phyloP scores from a whole-genome alignment of 179 eudicot genomes.

The Spergularia azorica region DNA sequence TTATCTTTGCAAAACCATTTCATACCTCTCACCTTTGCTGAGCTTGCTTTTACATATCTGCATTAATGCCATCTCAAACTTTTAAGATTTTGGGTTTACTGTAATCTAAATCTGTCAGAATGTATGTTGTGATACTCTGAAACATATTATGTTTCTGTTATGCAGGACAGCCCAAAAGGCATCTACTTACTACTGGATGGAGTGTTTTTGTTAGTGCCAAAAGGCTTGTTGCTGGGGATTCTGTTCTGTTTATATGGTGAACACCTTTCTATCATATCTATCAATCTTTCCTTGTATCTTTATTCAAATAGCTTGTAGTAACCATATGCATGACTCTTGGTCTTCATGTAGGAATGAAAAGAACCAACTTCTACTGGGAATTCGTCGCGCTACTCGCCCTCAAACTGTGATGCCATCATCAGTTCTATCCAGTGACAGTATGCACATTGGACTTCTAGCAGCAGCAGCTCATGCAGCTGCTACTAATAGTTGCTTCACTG shows the following conservation, averaged over 20 bases:
- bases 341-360: conserved; percentile 78
- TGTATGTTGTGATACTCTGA: conserved; percentile 6
- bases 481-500: conserved; percentile 94
- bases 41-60: background rate
- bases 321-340: background rate
- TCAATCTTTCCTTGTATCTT: background rate
- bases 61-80: background rate
- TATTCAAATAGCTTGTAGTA: conserved; percentile 1
- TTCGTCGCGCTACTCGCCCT: conserved; percentile 95
- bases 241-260: conserved; percentile 96
- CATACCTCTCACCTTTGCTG: background rate
- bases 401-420: conserved; percentile 99
- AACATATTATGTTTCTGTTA: conserved; percentile 27
- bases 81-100: background rate
- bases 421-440: conserved; percentile 97
- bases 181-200: conserved; percentile 99
- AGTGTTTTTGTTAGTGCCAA: conserved; percentile 99
- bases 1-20: background rate
- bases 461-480: conserved; percentile 99
- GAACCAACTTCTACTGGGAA: conserved; percentile 96
- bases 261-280: background rate
- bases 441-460: conserved; percentile 99
- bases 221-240: conserved; percentile 98
- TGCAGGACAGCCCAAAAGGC: conserved; percentile 99
- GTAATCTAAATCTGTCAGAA: background rate